Evolutionary conservation across 306 rosid species (phyloP).

Genomic region (Trichosanthes truncata): DNA sequence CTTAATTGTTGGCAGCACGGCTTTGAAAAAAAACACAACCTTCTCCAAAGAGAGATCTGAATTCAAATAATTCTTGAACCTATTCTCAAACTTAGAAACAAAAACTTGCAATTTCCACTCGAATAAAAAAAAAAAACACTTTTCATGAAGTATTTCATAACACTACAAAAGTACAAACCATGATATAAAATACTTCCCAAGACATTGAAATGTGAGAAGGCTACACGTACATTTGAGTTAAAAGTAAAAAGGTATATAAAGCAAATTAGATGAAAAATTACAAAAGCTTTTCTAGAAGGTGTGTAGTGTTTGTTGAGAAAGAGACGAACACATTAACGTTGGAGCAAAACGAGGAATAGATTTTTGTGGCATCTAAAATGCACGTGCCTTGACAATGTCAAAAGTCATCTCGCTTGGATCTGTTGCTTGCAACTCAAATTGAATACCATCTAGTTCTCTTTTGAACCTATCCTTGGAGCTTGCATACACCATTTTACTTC

Average conservation of each 20-base stretch:
- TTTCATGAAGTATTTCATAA: background rate
- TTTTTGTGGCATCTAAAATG: background rate
- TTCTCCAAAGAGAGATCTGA: too few species aligned
- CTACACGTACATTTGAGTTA: background rate
- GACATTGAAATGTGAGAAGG: background rate
- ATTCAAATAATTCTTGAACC: too few species aligned
- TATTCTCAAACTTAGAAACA: too few species aligned
- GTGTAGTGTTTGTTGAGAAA: background rate
- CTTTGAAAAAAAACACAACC: too few species aligned
- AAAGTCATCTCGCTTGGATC: constrained; percentile 9
- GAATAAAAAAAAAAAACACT: too few species aligned
- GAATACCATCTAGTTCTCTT: constrained; percentile 1
- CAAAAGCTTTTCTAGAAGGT: background rate
- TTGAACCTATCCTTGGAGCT: constrained; percentile 10
- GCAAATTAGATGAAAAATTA: background rate
- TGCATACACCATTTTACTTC: constrained; percentile 7
- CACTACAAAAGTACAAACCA: background rate
- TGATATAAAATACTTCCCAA: background rate
- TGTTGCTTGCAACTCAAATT: background rate
- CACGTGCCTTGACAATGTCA: constrained; percentile 4
- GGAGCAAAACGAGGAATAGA: background rate
- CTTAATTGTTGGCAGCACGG: too few species aligned
- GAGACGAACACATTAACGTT: background rate
- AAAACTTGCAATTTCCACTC: background rate
- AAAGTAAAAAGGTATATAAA: background rate